phyloP scores from a whole-genome alignment of 257 asterid genomes.

The Perilla frutescens region DNA sequence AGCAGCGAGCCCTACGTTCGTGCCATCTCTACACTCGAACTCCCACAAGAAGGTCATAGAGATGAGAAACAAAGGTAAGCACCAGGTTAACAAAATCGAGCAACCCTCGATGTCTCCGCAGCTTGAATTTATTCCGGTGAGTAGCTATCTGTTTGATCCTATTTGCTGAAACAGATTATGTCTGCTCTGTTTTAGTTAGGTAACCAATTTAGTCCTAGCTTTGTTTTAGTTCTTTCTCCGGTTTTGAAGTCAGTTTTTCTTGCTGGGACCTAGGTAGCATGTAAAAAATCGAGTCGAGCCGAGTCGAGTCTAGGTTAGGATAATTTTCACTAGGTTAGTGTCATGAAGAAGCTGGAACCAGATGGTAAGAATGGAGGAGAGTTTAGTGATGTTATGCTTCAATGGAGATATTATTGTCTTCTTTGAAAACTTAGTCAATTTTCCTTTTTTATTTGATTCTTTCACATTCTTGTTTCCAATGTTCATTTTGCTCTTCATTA shows the following conservation, averaged over 20 bases:
- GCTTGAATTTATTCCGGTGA: conserved; percentile 53
- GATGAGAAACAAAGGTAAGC: conserved; percentile 52
- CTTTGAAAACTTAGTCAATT: conserved; percentile 22
- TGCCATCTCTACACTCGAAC: conserved; percentile 77
- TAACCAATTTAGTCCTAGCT: conserved; percentile 34
- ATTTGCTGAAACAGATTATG: conserved; percentile 44
- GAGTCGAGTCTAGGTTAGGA: conserved; percentile 28
- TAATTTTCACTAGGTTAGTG: conserved; percentile 26
- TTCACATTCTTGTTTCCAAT: conserved; percentile 20
- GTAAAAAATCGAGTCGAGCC: conserved; percentile 38
- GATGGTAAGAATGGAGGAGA: conserved; percentile 20
- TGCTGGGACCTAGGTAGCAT: conserved; percentile 35
- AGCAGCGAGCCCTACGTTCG: conserved; percentile 83
- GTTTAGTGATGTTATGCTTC: conserved; percentile 31
- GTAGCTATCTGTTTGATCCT: conserved; percentile 51
- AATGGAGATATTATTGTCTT: conserved; percentile 28
- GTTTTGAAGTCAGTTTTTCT: conserved; percentile 21
- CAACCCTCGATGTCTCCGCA: conserved; percentile 42
- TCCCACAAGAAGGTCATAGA: conserved; percentile 68
- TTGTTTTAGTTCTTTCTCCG: neutral
- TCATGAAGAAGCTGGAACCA: conserved; percentile 27
- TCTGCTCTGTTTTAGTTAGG: conserved; percentile 39
- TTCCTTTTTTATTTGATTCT: conserved; percentile 1
- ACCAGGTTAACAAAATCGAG: conserved; percentile 10
- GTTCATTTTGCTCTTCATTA: neutral